These are phyloP conservation scores for Withania somnifera DNA, from an alignment of 305 asterid species.

Conservation along the genomic window DNA sequence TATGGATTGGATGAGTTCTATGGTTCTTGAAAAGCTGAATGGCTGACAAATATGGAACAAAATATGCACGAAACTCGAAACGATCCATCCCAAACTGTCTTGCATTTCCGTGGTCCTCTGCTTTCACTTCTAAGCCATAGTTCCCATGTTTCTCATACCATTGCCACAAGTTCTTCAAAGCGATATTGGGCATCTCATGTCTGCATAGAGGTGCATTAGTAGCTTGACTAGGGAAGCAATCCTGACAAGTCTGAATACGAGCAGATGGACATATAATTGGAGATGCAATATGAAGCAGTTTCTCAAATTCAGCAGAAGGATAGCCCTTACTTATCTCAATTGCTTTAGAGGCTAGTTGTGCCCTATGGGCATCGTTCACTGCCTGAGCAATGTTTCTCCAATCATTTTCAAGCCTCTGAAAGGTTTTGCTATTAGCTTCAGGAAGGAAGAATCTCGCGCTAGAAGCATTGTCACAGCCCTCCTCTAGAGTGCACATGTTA, in stretches of 20 bases:
- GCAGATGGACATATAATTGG: slow-evolving; percentile 10
- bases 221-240: neutral
- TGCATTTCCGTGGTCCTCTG: slow-evolving; percentile 11
- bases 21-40: slow-evolving; percentile 16
- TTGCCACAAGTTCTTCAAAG: slow-evolving; percentile 20
- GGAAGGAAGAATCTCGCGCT: neutral
- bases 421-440: slow-evolving; percentile 1
- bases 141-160: slow-evolving; percentile 22
- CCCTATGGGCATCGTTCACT: slow-evolving; percentile 13
- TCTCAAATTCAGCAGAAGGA: slow-evolving; percentile 21
- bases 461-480: slow-evolving; percentile 2
- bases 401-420: neutral
- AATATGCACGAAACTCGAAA: slow-evolving; percentile 12
- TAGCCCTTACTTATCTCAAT: slow-evolving; percentile 9
- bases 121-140: slow-evolving; percentile 22
- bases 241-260: slow-evolving; percentile 1
- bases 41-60: slow-evolving; percentile 23
- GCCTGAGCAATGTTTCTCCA: slow-evolving; percentile 3
- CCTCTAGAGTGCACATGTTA: neutral
- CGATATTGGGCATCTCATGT: slow-evolving; percentile 10
- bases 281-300: slow-evolving; percentile 14
- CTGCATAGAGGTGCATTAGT: slow-evolving; percentile 9
- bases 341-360: slow-evolving; percentile 11
- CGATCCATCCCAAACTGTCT: slow-evolving; percentile 7
- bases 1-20: neutral